Percentiles rank a stretch among this genome's conserved stretches.
Conservation (phyloP, 2,329 filamentous ascomycete species). For the Epichloe glyceriae region DNA sequence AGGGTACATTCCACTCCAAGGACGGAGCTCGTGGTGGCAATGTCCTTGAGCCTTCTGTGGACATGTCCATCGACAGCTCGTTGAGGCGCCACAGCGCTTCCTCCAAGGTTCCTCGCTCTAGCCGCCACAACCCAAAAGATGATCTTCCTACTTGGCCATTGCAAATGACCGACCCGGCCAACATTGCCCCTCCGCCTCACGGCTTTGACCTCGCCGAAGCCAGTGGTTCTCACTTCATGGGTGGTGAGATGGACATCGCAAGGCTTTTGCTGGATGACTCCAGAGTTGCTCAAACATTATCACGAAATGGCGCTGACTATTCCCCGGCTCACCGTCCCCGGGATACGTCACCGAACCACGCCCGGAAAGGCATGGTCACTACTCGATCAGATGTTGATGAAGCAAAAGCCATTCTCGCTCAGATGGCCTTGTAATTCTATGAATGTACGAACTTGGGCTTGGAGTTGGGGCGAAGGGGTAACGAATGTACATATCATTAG, state of each 20-base stretch:
- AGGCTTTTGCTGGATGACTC: constrained; percentile 44
- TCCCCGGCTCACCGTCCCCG: constrained; percentile 11
- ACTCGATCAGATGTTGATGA: constrained; percentile 9
- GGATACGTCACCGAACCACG: constrained; percentile 9
- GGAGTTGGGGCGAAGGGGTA: too few relatives aligned
- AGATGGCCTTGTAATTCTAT: background rate
- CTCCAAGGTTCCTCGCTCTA: constrained; percentile 26
- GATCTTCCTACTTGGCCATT: constrained; percentile 33
- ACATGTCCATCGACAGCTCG: constrained; percentile 34
- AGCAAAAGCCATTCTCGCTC: background rate
- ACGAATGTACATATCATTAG: too few relatives aligned
- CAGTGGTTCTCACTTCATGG: constrained; percentile 25
- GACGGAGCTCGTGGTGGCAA: constrained; percentile 27
- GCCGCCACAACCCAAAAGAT: constrained; percentile 30
- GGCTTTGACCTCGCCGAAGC: constrained; percentile 33
- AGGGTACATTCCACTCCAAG: constrained; percentile 35
- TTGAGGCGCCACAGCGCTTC: constrained; percentile 26
- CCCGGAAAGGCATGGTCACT: constrained; percentile 8
- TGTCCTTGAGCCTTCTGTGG: constrained; percentile 38
- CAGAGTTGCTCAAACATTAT: constrained; percentile 15
- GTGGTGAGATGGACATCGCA: constrained; percentile 50
- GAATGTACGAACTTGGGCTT: background rate
- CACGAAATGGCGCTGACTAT: constrained; percentile 16
- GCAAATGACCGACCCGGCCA: constrained; percentile 19
- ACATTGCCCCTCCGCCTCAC: constrained; percentile 12